These are phyloP conservation scores for Elsinoe ampelina DNA, from an alignment of 2,329 filamentous ascomycete genomes.

Conservation along the genomic window DNA sequence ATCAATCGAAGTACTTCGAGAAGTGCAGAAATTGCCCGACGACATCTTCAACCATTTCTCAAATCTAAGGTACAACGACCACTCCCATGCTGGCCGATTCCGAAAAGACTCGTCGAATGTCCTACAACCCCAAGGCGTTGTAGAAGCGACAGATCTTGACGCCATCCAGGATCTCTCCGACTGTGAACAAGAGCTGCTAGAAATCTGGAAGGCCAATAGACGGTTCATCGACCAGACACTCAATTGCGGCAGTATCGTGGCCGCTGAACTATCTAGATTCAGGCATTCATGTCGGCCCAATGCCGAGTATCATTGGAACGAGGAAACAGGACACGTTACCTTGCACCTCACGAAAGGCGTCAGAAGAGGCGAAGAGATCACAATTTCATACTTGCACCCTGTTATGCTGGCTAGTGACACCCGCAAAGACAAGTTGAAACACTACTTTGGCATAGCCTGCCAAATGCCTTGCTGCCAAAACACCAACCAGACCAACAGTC, in stretches of 20 bases:
- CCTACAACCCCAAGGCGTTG: background rate
- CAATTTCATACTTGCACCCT: slow-evolving; percentile 11
- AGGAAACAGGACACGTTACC: slow-evolving; percentile 12
- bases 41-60: background rate
- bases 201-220: background rate
- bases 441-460: background rate
- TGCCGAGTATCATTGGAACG: slow-evolving; percentile 15
- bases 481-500: background rate
- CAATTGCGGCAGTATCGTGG: background rate
- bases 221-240: background rate
- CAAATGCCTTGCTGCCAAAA: background rate
- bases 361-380: slow-evolving; percentile 16
- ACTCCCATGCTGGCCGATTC: too few relatives aligned
- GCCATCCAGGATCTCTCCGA: background rate
- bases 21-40: background rate
- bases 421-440: background rate
- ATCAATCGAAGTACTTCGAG: background rate
- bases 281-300: slow-evolving; percentile 17
- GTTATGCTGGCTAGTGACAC: background rate
- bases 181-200: background rate
- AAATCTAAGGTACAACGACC: background rate
- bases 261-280: background rate
- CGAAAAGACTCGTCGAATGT: background rate
- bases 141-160: background rate
- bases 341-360: slow-evolving; percentile 14